Percentiles rank a stretch among this genome's conserved stretches.
These are phyloP conservation scores for Cryptococcus wingfieldii DNA, from an alignment of 1,284 basidiomycete genomes.

Conservation along the genomic window DNA sequence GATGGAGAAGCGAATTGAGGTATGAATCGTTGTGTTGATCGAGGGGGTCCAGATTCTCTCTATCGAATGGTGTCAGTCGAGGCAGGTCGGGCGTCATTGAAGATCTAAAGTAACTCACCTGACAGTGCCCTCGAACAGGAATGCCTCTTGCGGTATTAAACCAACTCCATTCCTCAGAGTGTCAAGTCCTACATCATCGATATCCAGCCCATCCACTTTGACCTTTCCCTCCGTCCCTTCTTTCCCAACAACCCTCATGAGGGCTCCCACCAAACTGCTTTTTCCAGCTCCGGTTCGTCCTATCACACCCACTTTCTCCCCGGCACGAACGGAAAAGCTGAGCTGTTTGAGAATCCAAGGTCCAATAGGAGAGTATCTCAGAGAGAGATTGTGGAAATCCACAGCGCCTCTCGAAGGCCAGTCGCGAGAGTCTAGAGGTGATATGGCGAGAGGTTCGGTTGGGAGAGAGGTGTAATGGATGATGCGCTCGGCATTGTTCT, in stretches of 20 bases:
- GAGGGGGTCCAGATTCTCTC: constrained; percentile 50
- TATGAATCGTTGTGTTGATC: constrained; percentile 55
- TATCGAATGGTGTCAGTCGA: neutral
- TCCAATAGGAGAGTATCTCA: constrained; percentile 42
- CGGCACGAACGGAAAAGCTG: constrained; percentile 30
- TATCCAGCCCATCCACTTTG: constrained; percentile 60
- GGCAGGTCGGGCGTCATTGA: neutral
- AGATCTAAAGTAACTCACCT: constrained; percentile 27
- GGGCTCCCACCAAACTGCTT: constrained; percentile 57
- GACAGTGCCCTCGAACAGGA: constrained; percentile 38
- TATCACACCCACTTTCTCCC: constrained; percentile 60
- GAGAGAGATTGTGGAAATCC: constrained; percentile 38
- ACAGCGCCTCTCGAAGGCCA: constrained; percentile 44
- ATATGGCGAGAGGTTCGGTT: constrained; percentile 19
- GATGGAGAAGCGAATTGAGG: constrained; percentile 53
- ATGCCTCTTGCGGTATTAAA: constrained; percentile 54
- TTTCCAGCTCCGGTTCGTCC: constrained; percentile 65
- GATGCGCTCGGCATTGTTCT: constrained; percentile 39
- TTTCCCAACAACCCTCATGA: constrained; percentile 57
- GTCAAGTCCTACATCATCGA: constrained; percentile 57
- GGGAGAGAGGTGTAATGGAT: constrained; percentile 31
- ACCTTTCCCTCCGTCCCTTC: constrained; percentile 61
- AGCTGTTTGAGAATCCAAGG: constrained; percentile 43
- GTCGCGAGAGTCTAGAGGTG: constrained; percentile 16
- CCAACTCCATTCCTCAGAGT: constrained; percentile 56